phyloP scores from a whole-genome alignment of 1,139 yeast genomes.

The Lodderomyces margitis region DNA sequence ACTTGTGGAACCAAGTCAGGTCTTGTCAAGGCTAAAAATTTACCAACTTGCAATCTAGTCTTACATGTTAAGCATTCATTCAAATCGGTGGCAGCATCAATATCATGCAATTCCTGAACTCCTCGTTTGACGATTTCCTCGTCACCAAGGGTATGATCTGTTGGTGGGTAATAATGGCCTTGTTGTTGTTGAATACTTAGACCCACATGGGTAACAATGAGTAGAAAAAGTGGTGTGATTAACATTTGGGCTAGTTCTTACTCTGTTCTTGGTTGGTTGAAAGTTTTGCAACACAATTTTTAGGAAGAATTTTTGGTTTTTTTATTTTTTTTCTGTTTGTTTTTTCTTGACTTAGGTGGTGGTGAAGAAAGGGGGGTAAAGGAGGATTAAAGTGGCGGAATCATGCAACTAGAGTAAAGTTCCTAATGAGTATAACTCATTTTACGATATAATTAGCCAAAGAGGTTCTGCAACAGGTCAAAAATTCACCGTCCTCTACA shows the following conservation, averaged over 20 bases:
- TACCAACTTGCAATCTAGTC: slow-evolving; percentile 40
- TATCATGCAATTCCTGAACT: slow-evolving; percentile 19
- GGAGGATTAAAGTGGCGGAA: background rate
- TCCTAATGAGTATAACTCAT: too few species aligned
- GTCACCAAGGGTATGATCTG: slow-evolving; percentile 15
- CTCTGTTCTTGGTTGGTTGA: background rate
- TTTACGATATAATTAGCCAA: too few species aligned
- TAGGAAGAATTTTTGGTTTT: background rate
- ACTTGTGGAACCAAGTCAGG: slow-evolving; percentile 44
- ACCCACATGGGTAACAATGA: background rate
- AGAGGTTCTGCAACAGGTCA: too few species aligned
- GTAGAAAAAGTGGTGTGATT: background rate
- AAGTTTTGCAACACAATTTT: slow-evolving; percentile 6
- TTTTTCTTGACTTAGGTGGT: background rate
- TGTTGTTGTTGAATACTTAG: slow-evolving; percentile 7
- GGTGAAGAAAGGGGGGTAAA: background rate
- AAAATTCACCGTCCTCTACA: too few species aligned
- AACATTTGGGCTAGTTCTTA: background rate
- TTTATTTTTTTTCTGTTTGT: background rate
- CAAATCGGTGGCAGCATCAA: slow-evolving; percentile 21
- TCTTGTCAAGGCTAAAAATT: slow-evolving; percentile 33
- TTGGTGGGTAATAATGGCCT: slow-evolving; percentile 14
- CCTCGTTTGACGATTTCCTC: slow-evolving; percentile 17
- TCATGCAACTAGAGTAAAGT: too few species aligned
- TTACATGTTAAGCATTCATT: slow-evolving; percentile 39